Conservation (phyloP, 768 basidiomycete species). For the Steccherinum ochraceum region DNA sequence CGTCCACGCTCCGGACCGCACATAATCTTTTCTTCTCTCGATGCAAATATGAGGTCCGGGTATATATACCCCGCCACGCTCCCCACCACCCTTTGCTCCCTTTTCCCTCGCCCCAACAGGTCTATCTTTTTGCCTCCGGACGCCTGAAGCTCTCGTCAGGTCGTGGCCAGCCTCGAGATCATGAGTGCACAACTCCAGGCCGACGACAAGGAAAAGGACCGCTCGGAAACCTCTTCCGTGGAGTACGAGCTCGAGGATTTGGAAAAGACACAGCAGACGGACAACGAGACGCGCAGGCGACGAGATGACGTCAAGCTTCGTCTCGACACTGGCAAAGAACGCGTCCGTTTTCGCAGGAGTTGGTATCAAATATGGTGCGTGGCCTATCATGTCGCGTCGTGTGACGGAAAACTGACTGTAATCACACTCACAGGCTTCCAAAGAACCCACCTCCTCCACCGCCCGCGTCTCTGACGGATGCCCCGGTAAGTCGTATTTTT, state of each 20-base stretch:
- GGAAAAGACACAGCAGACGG: not conserved
- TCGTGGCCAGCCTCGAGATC: not conserved
- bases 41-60: too few species aligned
- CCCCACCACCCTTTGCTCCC: not conserved
- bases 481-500: conserved; percentile 27
- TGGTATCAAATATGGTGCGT: conserved; percentile 55
- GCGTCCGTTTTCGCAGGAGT: conserved; percentile 33
- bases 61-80: not conserved
- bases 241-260: conserved; percentile 8
- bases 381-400: not conserved
- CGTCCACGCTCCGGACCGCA: too few species aligned
- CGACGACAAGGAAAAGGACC: conserved; percentile 9
- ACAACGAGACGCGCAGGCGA: not conserved
- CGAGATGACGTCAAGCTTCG: conserved; percentile 9
- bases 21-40: too few species aligned
- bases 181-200: conserved; percentile 5
- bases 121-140: too few species aligned
- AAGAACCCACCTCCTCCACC: conserved; percentile 52
- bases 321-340: conserved; percentile 23
- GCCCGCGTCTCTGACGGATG: conserved; percentile 49
- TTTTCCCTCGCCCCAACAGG: too few species aligned
- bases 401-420: not conserved
- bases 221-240: conserved; percentile 1
- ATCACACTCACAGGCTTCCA: conserved; percentile 41
- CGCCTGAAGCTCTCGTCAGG: too few species aligned